Evolutionary conservation across 2,329 filamentous ascomycete species (phyloP).

Genomic region (Colletotrichum liaoningense): DNA sequence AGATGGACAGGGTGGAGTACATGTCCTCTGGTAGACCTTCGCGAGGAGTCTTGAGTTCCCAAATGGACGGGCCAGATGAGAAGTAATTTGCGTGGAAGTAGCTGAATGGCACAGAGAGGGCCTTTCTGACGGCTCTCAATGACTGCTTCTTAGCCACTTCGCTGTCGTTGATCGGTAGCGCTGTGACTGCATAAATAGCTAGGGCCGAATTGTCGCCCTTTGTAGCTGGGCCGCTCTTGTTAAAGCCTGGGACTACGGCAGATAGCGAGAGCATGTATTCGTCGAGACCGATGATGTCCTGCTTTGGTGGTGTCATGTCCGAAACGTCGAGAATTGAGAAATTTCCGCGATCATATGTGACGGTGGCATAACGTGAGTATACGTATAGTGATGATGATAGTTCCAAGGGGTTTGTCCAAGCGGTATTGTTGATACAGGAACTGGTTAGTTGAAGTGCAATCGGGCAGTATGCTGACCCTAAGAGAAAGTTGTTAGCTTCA

Average conservation of each 20-base stretch:
- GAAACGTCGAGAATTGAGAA: conserved; percentile 28
- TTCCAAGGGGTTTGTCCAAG: conserved; percentile 12
- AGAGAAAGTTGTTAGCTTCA: background rate
- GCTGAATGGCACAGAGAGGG: conserved; percentile 30
- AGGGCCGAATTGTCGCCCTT: conserved; percentile 30
- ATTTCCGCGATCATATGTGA: conserved; percentile 30
- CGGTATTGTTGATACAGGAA: conserved; percentile 15
- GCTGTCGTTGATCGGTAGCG: conserved; percentile 29
- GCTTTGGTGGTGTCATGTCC: conserved; percentile 15
- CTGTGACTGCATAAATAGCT: conserved; percentile 32
- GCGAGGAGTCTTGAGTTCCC: conserved; percentile 21
- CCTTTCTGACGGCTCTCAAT: conserved; percentile 23
- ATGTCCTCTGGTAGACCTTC: conserved; percentile 15
- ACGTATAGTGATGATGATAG: conserved; percentile 23
- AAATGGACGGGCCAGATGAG: conserved; percentile 6
- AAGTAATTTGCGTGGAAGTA: conserved; percentile 32
- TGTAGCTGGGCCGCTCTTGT: background rate
- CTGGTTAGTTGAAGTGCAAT: conserved; percentile 17
- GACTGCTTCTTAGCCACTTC: conserved; percentile 31
- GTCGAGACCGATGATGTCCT: conserved; percentile 9
- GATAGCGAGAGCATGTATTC: conserved; percentile 30
- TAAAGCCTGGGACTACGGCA: conserved; percentile 25
- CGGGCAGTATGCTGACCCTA: conserved; percentile 30
- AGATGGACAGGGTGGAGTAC: conserved; percentile 29
- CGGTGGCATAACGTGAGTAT: conserved; percentile 18